These are phyloP conservation scores for Colletotrichum paranaense DNA, from an alignment of 2,329 filamentous ascomycete species.

Conservation along the genomic window DNA sequence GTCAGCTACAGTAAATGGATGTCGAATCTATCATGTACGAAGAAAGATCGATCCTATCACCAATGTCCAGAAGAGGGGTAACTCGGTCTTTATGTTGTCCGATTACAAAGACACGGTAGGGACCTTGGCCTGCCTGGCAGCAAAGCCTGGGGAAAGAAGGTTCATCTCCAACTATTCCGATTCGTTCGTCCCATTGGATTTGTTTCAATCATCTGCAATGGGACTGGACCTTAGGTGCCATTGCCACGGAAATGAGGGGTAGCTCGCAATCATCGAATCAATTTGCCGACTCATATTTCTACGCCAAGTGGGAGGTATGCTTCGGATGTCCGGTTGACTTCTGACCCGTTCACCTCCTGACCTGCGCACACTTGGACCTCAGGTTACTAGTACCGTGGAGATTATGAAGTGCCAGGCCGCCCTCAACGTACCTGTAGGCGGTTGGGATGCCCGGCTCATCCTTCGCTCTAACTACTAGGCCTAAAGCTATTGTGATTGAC, in stretches of 20 bases:
- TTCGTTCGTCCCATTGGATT: constrained; percentile 18
- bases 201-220: constrained; percentile 26
- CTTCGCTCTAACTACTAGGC: too few relatives aligned
- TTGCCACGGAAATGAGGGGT: constrained; percentile 23
- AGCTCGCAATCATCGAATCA: neutral
- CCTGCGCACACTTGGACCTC: neutral
- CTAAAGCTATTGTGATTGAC: too few relatives aligned
- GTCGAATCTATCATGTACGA: neutral
- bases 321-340: constrained; percentile 18
- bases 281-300: constrained; percentile 2
- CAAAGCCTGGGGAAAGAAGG: neutral
- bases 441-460: too few relatives aligned
- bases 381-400: neutral
- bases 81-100: neutral
- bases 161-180: constrained; percentile 13
- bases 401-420: too few relatives aligned
- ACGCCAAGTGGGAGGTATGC: neutral
- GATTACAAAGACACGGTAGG: neutral
- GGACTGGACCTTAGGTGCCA: neutral
- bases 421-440: too few relatives aligned
- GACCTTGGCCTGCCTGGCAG: neutral
- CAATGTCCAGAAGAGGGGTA: constrained; percentile 6
- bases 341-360: neutral
- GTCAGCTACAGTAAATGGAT: neutral
- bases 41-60: neutral